These are phyloP conservation scores for Dichomitus squalens DNA, from an alignment of 1,284 basidiomycete genomes.

Conservation along the genomic window DNA sequence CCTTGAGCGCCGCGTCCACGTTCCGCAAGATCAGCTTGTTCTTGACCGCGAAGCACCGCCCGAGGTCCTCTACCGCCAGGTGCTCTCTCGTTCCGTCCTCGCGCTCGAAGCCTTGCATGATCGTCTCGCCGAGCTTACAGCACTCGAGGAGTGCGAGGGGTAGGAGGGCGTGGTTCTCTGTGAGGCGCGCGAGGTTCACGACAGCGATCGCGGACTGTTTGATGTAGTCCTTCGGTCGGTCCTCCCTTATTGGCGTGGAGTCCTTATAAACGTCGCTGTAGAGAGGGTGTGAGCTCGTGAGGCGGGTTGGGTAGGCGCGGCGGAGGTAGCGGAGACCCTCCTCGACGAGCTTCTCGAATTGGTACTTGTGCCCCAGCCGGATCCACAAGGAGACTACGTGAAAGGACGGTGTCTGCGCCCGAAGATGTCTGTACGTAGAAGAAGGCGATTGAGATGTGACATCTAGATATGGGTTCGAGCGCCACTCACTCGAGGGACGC, in stretches of 20 bases:
- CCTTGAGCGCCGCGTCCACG: too few relatives aligned
- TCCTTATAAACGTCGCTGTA: background rate
- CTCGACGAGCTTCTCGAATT: background rate
- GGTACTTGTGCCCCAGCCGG: conserved; percentile 15
- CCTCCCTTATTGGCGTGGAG: background rate
- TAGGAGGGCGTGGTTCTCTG: conserved; percentile 1
- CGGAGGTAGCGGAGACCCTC: background rate
- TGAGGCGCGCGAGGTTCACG: conserved; percentile 13
- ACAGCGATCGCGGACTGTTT: conserved; percentile 4
- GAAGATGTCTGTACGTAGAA: background rate
- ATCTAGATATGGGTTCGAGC: background rate
- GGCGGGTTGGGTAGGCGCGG: background rate
- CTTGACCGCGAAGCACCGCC: background rate
- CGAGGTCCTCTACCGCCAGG: conserved; percentile 6
- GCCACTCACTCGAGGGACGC: background rate
- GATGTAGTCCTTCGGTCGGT: conserved; percentile 1
- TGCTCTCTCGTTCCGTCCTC: conserved; percentile 2
- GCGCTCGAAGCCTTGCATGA: conserved; percentile 1
- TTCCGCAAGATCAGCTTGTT: too few relatives aligned
- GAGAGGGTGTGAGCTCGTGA: too few relatives aligned
- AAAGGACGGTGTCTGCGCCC: background rate
- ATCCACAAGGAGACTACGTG: background rate
- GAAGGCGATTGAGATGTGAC: too few relatives aligned
- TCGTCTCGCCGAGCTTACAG: background rate
- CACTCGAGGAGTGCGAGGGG: conserved; percentile 9